Evolutionary conservation across 345 rosid species (phyloP), one percentile per base, ranked within the genome.

Genomic region (Citropsis articulata): DNA sequence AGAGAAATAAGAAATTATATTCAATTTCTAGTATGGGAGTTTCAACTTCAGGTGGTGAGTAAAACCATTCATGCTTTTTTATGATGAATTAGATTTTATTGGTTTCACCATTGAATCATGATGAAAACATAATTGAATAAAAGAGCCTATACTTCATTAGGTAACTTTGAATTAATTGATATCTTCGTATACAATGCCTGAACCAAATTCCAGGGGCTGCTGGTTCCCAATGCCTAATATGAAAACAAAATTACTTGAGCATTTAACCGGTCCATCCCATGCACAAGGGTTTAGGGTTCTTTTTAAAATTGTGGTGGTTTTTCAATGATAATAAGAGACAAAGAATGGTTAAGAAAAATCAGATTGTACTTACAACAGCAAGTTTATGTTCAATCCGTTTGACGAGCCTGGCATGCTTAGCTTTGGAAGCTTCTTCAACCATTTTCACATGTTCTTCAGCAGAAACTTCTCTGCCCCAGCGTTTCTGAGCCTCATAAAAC

Each of bases 401-500:
- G 77, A 94, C 89, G 57, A 91, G 87, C 83, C 94, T 89, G 62
- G 84, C 87, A 78, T 75, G 85, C 80, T 90, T 88, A 42, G 91
- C 83, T 85, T 87, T 89, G 84, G 95, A 84, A 81, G 91, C 97
- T 84, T 96, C 98, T 84, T 94, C 91, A 28, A 92, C 79, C 97
- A 96, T 94, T 87, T 89, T 91, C 87, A 91, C 91, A 79, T 86
- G 97, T 71, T 92, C 98, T 77, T 92, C 91, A 0, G 88, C 77
- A 80, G 97, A 86, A 82, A 90, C 82, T 30, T 90, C 92, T 84
- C 89, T 90, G 66, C 99, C 98, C 98, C 97, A 96, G 55, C 92
- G 89, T 10, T 97, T 88, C 88, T 94, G 97, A 86, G 97, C 98
- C 89, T 96, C 94, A 79, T 93, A 92, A 88, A 96, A 96, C 86